Conservation (phyloP, 73 alveolate genomes). For the Uronychia binucleata region DNA sequence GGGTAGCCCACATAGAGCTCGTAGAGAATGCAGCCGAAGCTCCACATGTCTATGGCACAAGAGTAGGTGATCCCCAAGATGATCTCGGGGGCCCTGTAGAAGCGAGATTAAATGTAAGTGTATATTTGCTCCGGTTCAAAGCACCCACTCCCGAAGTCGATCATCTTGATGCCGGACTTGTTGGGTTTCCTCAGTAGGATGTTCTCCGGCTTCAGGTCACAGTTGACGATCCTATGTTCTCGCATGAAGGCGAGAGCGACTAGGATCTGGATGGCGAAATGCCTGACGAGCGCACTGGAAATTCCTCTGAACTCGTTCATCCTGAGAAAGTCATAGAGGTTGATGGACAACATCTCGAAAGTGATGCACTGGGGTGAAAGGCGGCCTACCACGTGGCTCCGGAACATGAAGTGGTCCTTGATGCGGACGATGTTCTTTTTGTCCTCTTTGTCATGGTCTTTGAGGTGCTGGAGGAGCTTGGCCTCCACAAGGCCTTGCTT, state of each 20-base stretch:
- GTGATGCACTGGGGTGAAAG: conserved; percentile 61
- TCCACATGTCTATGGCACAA: conserved; percentile 87
- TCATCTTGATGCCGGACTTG: conserved; percentile 76
- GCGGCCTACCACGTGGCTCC: conserved; percentile 57
- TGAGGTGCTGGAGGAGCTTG: conserved; percentile 66
- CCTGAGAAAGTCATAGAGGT: conserved; percentile 10
- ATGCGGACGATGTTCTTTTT: conserved; percentile 67
- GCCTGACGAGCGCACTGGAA: conserved; percentile 18
- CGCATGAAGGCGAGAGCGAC: conserved; percentile 71
- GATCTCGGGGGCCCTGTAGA: conserved; percentile 89
- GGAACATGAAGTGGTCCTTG: conserved; percentile 62
- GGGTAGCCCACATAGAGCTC: conserved; percentile 83
- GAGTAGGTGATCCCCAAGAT: conserved; percentile 84
- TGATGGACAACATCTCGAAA: conserved; percentile 70
- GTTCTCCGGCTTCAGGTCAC: conserved; percentile 94
- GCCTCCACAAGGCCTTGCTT: conserved; percentile 85
- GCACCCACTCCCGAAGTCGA: conserved; percentile 91
- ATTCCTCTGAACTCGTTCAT: conserved; percentile 42
- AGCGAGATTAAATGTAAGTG: conserved; percentile 80
- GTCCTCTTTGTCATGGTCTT: conserved; percentile 63
- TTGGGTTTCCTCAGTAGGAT: conserved; percentile 70
- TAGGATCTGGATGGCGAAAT: conserved; percentile 68
- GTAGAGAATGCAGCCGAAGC: conserved; percentile 79
- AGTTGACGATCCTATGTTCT: conserved; percentile 79
- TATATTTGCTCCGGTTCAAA: conserved; percentile 69